Conservation (phyloP, 306 rosid species). For the Pueraria montana region DNA sequence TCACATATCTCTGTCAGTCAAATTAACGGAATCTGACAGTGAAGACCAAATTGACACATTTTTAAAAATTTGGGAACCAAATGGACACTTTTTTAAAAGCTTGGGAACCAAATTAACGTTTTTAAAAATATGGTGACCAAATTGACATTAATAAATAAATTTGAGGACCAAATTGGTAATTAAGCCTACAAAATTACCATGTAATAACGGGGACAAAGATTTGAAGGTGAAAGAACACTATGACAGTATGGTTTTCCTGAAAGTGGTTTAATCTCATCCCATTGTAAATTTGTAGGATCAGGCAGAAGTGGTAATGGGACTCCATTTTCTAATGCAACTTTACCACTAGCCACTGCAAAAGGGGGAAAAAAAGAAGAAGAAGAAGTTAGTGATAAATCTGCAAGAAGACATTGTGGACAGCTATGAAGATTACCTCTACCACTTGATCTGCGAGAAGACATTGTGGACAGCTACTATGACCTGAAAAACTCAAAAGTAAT, state of each 20-base stretch:
- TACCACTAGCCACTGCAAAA: conserved; percentile 20
- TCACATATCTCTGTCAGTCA: no score
- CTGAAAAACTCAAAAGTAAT: no score
- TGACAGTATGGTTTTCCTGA: conserved; percentile 55
- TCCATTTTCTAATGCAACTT: conserved; percentile 15
- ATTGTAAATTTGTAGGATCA: conserved; percentile 39
- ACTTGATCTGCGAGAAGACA: conserved; percentile 28
- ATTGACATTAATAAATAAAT: no score
- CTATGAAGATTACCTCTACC: conserved; percentile 27
- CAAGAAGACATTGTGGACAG: no score
- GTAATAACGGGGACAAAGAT: conserved; percentile 35
- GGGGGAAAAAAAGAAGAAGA: not conserved
- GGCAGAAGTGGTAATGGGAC: not conserved
- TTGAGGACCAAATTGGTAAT: no score
- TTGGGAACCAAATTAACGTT: no score
- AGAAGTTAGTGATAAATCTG: not conserved
- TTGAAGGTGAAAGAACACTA: conserved; percentile 48
- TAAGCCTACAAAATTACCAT: conserved; percentile 61
- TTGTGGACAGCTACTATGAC: not conserved
- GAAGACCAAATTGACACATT: no score
- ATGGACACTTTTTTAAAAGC: no score
- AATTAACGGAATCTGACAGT: no score
- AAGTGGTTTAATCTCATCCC: conserved; percentile 60
- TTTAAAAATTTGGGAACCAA: no score
- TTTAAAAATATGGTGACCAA: no score